Base-by-base conservation (phyloP, 345 rosid genomes). In the Gossypium raimondii region DNA sequence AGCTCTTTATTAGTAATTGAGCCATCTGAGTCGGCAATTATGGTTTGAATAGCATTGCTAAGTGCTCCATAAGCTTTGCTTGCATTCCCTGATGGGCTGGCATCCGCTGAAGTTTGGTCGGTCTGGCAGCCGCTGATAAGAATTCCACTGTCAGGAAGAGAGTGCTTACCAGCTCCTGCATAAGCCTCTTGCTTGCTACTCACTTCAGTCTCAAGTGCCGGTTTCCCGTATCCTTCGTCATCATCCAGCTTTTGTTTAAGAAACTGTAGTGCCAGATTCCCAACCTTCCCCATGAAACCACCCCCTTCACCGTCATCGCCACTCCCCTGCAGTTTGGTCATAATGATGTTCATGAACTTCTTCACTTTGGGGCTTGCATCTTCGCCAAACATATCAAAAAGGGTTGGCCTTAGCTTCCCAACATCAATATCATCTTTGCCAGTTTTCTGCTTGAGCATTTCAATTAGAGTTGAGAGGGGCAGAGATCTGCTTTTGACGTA, bases 51-150 rank as follows among this genome's bases (percentile, higher is more conserved):
- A 11, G 92, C 94, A 63, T 95, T 95, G 88, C 99, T 95, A 64
- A 93, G 87, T 25, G 99, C 99, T 75, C 99, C 99, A 74, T 93
- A 93, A 55, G 99, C 92, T 78, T 82, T 87, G 1, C 71, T 61
- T 24, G 96, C 53, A 34, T 83, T 83, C 53, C 96, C 98, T 0
- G 86, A 77, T 27, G 99, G 99, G 74, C 87, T 89, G 8, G 99
- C 99, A 61, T 95, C 99, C 0, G 99, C 99, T 9, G 99, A 95
- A 59, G 97, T 91, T 84, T 95, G 98, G 83, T 92, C 83, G 18
- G 89, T 87, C 80, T 94, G 98, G 73, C 98, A 94, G 51, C 98
- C 98, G 1, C 99, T 95, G 64, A 95, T 84, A 78, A 95, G 82
- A 85, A 95, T 85, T 62, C 96, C 99, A 2, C 87, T 82, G 63